Percentiles rank a stretch among this genome's conserved stretches.
Evolutionary conservation across 148 eudicot species (phyloP).

Genomic region (Spergularia marina): DNA sequence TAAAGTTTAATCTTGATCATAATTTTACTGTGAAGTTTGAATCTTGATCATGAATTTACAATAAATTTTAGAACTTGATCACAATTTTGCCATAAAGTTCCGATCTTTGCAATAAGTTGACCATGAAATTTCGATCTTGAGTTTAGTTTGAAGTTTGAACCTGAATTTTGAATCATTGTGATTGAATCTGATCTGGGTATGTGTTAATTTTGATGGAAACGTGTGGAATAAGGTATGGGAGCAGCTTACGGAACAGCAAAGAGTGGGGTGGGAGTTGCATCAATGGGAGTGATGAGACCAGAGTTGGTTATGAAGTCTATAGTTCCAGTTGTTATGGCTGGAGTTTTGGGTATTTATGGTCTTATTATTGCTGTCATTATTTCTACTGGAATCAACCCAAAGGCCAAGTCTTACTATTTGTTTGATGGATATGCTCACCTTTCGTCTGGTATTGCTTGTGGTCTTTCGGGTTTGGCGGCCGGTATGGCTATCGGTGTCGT

Average conservation of each 20-base stretch:
- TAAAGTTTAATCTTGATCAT: not conserved
- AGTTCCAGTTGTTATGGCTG: slow-evolving; percentile 74
- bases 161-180: not conserved
- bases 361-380: slow-evolving; percentile 62
- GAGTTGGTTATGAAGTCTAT: slow-evolving; percentile 64
- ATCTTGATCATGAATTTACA: not conserved
- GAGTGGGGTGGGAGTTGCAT: slow-evolving; percentile 65
- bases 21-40: not conserved
- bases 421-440: slow-evolving; percentile 68
- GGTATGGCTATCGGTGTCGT: slow-evolving; percentile 68
- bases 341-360: slow-evolving; percentile 69
- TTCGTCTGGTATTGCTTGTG: slow-evolving; percentile 59
- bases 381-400: slow-evolving; percentile 61
- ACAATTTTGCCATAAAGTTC: not conserved
- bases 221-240: slow-evolving; percentile 46
- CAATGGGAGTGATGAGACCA: slow-evolving; percentile 70
- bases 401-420: slow-evolving; percentile 51
- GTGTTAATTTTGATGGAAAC: not conserved
- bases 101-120: slow-evolving; percentile 7
- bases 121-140: not conserved
- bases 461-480: slow-evolving; percentile 58
- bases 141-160: not conserved
- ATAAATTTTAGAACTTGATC: not conserved
- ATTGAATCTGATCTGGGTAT: slow-evolving; percentile 2
- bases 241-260: slow-evolving; percentile 64